Percentiles rank a stretch among this genome's conserved stretches.
Conservation (phyloP, 768 basidiomycete genomes). For the Dioszegia aurantiaca region DNA sequence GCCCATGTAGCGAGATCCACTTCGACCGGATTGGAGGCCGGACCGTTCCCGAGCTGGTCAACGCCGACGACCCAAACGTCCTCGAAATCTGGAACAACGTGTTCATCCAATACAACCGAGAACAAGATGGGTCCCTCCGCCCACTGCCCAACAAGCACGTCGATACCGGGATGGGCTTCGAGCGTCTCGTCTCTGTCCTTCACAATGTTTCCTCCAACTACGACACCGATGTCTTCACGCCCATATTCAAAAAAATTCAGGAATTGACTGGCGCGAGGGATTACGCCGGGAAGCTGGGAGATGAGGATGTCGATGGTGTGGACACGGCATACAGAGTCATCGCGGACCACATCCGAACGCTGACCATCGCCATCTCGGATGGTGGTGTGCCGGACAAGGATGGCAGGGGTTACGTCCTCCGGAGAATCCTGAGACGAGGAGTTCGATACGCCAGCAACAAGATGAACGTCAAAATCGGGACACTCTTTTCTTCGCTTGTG, state of each 20-base stretch:
- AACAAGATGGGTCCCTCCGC: slow-evolving; percentile 76
- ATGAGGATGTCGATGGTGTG: slow-evolving; percentile 90
- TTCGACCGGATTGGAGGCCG: slow-evolving; percentile 97
- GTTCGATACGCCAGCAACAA: slow-evolving; percentile 96
- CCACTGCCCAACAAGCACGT: slow-evolving; percentile 87
- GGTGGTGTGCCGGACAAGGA: slow-evolving; percentile 96
- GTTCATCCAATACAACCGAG: slow-evolving; percentile 98
- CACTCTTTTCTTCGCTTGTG: slow-evolving; percentile 88
- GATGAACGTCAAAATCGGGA: slow-evolving; percentile 83
- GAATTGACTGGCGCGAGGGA: slow-evolving; percentile 82
- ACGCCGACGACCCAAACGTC: slow-evolving; percentile 93
- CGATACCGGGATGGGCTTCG: slow-evolving; percentile 99
- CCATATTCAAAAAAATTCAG: slow-evolving; percentile 81
- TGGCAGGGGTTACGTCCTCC: slow-evolving; percentile 93
- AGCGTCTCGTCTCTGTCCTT: slow-evolving; percentile 88
- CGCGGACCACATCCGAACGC: slow-evolving; percentile 89
- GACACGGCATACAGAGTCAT: slow-evolving; percentile 97
- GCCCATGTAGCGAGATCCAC: slow-evolving; percentile 94
- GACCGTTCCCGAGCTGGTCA: slow-evolving; percentile 87
- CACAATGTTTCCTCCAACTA: slow-evolving; percentile 93
- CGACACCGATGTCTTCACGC: slow-evolving; percentile 91
- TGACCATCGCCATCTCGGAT: slow-evolving; percentile 93
- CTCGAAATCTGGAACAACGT: slow-evolving; percentile 98
- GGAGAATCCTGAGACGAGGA: slow-evolving; percentile 87
- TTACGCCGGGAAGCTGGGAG: slow-evolving; percentile 86